phyloP scores from a whole-genome alignment of 768 basidiomycete genomes.

The Holtermanniella nyarrowii region DNA sequence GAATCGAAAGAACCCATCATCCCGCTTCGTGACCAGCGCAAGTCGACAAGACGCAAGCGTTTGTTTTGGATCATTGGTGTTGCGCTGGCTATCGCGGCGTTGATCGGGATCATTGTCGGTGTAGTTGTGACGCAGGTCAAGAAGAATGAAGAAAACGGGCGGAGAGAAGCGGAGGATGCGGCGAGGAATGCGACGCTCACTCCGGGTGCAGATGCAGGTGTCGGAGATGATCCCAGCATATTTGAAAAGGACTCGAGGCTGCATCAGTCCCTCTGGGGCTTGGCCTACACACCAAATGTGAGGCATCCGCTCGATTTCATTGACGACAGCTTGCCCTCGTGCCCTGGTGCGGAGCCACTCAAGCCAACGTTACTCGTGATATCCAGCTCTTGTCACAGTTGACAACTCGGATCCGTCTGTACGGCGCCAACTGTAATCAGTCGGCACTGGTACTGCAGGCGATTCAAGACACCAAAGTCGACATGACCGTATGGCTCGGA shows the following conservation, averaged over 20 bases:
- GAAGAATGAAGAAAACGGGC: slow-evolving; percentile 18
- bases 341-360: slow-evolving; percentile 30
- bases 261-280: slow-evolving; percentile 66
- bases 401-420: slow-evolving; percentile 53
- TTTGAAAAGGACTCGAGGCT: slow-evolving; percentile 62
- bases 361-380: slow-evolving; percentile 35
- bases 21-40: neutral
- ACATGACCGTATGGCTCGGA: slow-evolving; percentile 59
- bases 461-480: slow-evolving; percentile 76
- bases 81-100: slow-evolving; percentile 49
- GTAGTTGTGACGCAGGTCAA: slow-evolving; percentile 55
- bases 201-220: slow-evolving; percentile 16
- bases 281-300: slow-evolving; percentile 69
- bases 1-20: neutral
- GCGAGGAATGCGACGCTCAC: slow-evolving; percentile 12
- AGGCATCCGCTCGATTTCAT: slow-evolving; percentile 2
- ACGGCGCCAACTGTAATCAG: slow-evolving; percentile 54
- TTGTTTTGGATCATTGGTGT: slow-evolving; percentile 43
- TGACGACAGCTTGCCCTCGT: slow-evolving; percentile 11
- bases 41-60: slow-evolving; percentile 8
- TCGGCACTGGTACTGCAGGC: slow-evolving; percentile 58
- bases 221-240: slow-evolving; percentile 58
- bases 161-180: slow-evolving; percentile 1
- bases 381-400: slow-evolving; percentile 67
- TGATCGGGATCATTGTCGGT: slow-evolving; percentile 51